Percentiles rank a stretch among this genome's conserved stretches.
These are phyloP conservation scores for Porcisia hertigi DNA, from an alignment of 208 protist species.

Conservation along the genomic window DNA sequence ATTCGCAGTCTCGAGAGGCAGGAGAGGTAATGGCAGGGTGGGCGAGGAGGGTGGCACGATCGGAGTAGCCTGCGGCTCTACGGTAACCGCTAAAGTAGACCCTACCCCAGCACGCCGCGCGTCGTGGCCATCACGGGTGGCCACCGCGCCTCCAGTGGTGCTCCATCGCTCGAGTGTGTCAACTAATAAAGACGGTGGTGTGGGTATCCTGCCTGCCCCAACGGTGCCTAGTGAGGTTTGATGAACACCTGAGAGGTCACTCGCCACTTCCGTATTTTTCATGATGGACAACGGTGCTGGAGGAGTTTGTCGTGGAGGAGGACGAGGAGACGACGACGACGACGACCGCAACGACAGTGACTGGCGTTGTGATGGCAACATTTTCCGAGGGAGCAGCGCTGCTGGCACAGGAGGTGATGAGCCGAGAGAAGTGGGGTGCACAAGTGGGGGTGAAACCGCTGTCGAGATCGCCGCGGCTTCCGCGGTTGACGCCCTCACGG, in stretches of 20 bases:
- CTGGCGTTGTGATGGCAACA: not conserved
- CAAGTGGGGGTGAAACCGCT: not conserved
- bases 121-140: not conserved
- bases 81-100: not conserved
- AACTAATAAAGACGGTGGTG: no score
- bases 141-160: no score
- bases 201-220: no score
- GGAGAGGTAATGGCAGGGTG: not conserved
- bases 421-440: not conserved
- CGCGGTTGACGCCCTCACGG: not conserved
- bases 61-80: not conserved
- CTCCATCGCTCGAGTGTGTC: no score
- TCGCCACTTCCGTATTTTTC: not conserved
- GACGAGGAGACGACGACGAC: not conserved
- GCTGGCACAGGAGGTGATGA: not conserved
- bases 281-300: conserved; percentile 1
- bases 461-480: not conserved
- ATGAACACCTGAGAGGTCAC: not conserved
- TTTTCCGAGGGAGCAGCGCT: not conserved
- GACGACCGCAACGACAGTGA: not conserved
- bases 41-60: not conserved
- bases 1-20: not conserved
- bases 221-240: no score
- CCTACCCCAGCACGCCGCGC: not conserved
- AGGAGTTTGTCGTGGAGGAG: no score